These are phyloP conservation scores for Termitomyces sp. DNA, from an alignment of 768 basidiomycete species.

Conservation along the genomic window DNA sequence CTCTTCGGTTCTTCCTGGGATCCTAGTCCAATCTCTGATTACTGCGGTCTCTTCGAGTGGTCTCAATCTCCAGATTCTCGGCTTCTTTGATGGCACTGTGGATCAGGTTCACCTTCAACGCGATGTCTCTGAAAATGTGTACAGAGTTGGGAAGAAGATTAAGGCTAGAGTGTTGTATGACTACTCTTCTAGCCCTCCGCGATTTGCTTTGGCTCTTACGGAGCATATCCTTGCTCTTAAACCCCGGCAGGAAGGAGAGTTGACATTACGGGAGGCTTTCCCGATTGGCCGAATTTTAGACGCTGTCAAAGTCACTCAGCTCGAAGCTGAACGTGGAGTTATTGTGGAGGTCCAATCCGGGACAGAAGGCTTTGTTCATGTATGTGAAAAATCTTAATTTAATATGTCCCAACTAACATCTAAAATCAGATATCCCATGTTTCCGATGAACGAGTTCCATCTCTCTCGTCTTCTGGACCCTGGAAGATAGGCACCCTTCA, in stretches of 20 bases:
- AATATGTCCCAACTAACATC: slow-evolving; percentile 11
- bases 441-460: slow-evolving; percentile 86
- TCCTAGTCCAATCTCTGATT: slow-evolving; percentile 77
- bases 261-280: slow-evolving; percentile 52
- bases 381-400: slow-evolving; percentile 36
- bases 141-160: slow-evolving; percentile 71
- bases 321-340: slow-evolving; percentile 83
- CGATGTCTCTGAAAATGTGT: slow-evolving; percentile 38
- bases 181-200: slow-evolving; percentile 70
- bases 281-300: slow-evolving; percentile 76
- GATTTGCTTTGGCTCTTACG: slow-evolving; percentile 77
- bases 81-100: slow-evolving; percentile 89
- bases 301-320: slow-evolving; percentile 65
- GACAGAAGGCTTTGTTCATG: slow-evolving; percentile 84
- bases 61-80: slow-evolving; percentile 84
- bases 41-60: slow-evolving; percentile 74
- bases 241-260: slow-evolving; percentile 31
- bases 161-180: slow-evolving; percentile 86
- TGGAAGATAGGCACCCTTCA: slow-evolving; percentile 83
- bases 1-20: slow-evolving; percentile 82
- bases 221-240: slow-evolving; percentile 67
- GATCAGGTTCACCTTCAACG: slow-evolving; percentile 75
- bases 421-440: slow-evolving; percentile 81
- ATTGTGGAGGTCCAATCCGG: slow-evolving; percentile 63
- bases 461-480: slow-evolving; percentile 72